Base-by-base conservation (phyloP, 2,329 filamentous ascomycete genomes). In the Diaporthe sp. region DNA sequence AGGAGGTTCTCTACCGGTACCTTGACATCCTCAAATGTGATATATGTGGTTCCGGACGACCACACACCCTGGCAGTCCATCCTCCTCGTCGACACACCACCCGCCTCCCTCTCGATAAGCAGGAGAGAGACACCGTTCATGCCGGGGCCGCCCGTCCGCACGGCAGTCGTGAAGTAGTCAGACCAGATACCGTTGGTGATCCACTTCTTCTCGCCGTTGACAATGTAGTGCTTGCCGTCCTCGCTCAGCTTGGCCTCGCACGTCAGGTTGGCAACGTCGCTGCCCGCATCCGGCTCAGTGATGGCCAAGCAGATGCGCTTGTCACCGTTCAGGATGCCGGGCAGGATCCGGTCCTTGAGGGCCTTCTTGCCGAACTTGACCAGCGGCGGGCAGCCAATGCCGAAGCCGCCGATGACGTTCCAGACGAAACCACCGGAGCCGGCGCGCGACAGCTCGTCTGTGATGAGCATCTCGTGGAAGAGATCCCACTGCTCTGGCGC, bases 141-240 rank as follows among this genome's bases (percentile, higher is more conserved):
- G 78, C 97, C 97, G 32, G 91, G 87, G 44, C 92, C 93, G 77
- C 94, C 95, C 17, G 97, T 99, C 75, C 97, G 93, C 51, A 99
- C 97, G 35, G 96, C 97, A 19, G 94, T 97, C 72, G 97, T 98
- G 88, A 98, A 98, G 88, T 98, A 99, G 84, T 99, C 97, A 76
- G 89, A 91, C 95, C 95, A 98, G 81, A 98, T 91, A 81, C 97
- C 97, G 85, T 99, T 99, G 80, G 96, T 98, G 84, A 98, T 98
- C 96, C 97, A 98, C 87, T 99, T 99, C 93, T 99, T 98, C 91
- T 98, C 96, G 72, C 97, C 97, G 81, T 98, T 99, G 85, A 99
- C 97, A 79, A 98, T 98, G 86, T 97, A 99, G 87, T 98, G 95
- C 88, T 98, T 98, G 81, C 97, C 97, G 80, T 99, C 97, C 79